Percentiles rank a stretch among this genome's conserved stretches.
phyloP scores from a whole-genome alignment of 2,329 filamentous ascomycete species.

The Rasamsonia emersonii region DNA sequence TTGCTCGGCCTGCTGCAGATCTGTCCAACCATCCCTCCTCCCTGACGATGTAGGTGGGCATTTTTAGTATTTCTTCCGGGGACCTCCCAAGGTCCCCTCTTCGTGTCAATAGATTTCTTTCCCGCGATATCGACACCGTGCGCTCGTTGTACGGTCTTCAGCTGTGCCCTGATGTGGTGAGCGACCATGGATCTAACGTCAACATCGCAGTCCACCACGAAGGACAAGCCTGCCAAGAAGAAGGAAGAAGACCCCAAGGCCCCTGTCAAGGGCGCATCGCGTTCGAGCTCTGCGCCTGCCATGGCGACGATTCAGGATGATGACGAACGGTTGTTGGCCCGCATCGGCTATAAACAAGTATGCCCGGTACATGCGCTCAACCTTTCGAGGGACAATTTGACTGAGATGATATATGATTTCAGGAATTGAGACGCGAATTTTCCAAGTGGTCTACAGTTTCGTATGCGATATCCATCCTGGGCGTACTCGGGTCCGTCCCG shows the following conservation, averaged over 20 bases:
- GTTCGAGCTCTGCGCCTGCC: slow-evolving; percentile 6
- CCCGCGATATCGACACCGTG: too few relatives aligned
- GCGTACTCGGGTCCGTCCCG: slow-evolving; percentile 57
- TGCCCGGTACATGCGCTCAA: slow-evolving; percentile 7
- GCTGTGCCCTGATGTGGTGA: too few relatives aligned
- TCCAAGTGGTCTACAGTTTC: slow-evolving; percentile 59
- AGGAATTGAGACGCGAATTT: slow-evolving; percentile 56
- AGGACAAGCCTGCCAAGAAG: slow-evolving; percentile 3
- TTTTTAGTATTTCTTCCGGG: too few relatives aligned
- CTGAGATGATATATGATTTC: not conserved
- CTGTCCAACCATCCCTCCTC: too few relatives aligned
- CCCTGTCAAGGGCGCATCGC: slow-evolving; percentile 1
- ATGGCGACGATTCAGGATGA: slow-evolving; percentile 45
- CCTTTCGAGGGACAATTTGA: not conserved
- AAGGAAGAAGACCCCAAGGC: slow-evolving; percentile 1
- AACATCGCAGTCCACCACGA: slow-evolving; percentile 5
- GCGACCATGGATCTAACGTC: slow-evolving; percentile 10
- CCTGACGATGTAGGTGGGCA: too few relatives aligned
- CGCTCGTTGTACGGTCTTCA: too few relatives aligned
- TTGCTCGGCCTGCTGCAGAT: too few relatives aligned
- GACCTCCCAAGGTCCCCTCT: too few relatives aligned
- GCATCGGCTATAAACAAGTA: slow-evolving; percentile 57
- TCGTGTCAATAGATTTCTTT: too few relatives aligned
- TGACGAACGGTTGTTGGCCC: slow-evolving; percentile 51
- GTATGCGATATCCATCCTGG: slow-evolving; percentile 58